Evolutionary conservation across 2,329 filamentous ascomycete genomes (phyloP).

Genomic region (Fusarium sambucinum): DNA sequence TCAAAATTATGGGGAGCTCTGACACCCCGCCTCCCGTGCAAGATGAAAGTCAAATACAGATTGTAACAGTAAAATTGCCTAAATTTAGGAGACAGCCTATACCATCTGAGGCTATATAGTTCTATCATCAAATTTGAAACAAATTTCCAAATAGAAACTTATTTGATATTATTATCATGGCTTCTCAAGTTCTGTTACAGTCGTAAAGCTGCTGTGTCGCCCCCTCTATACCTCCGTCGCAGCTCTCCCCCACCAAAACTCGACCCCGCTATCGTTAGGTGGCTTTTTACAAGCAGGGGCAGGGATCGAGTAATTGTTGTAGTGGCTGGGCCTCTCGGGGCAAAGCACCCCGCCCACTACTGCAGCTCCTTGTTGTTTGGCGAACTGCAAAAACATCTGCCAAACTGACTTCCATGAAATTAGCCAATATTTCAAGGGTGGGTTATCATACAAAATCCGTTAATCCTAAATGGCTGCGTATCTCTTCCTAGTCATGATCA

Average conservation of each 20-base stretch:
- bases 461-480: constrained; percentile 4
- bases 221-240: constrained; percentile 22
- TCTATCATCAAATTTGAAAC: not conserved
- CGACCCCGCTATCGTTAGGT: constrained; percentile 38
- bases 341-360: constrained; percentile 47
- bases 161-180: not conserved
- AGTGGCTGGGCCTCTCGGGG: constrained; percentile 42
- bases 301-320: constrained; percentile 24
- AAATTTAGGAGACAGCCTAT: not conserved
- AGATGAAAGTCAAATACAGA: constrained; percentile 27
- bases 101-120: too few species aligned
- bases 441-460: constrained; percentile 7
- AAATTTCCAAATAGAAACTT: not conserved
- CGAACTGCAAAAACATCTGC: constrained; percentile 34
- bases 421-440: constrained; percentile 24
- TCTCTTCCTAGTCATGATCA: constrained; percentile 10
- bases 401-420: constrained; percentile 16
- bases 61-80: not conserved
- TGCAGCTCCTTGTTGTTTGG: constrained; percentile 39
- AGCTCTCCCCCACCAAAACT: constrained; percentile 44
- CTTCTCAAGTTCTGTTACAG: not conserved
- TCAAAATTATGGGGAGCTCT: constrained; percentile 44
- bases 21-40: constrained; percentile 36
- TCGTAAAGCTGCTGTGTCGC: constrained; percentile 20
- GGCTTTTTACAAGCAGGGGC: constrained; percentile 25